A percentile compares a stretch with the other conserved stretches of the same genome.
phyloP scores from a whole-genome alignment of 805 yeast genomes.

The Babjeviella inositovora region DNA sequence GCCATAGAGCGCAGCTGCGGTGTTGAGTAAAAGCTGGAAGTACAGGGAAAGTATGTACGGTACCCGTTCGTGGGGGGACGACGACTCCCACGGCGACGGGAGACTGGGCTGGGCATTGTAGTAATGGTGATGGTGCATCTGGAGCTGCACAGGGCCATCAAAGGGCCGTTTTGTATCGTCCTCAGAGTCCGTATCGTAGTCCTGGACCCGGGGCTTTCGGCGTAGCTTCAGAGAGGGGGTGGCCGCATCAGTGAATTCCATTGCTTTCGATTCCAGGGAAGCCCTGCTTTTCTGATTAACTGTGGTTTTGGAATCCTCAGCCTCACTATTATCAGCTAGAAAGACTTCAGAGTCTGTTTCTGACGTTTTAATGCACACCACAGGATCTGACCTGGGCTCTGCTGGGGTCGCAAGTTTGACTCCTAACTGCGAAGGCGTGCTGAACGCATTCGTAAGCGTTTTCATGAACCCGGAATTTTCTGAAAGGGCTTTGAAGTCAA shows the following conservation, averaged over 20 bases:
- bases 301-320: conserved; percentile 1
- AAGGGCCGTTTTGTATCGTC: not conserved
- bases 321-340: conserved; percentile 1
- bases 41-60: conserved; percentile 49
- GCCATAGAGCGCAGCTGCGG: conserved; percentile 24
- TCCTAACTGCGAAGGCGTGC: no score
- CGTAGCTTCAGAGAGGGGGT: conserved; percentile 4
- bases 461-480: no score
- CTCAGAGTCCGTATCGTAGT: conserved; percentile 3
- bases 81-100: conserved; percentile 47
- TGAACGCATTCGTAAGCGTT: no score
- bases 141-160: conserved; percentile 8
- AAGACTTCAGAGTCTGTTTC: conserved; percentile 2
- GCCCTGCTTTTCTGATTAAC: not conserved
- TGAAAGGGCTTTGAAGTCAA: no score
- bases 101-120: conserved; percentile 12
- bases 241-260: conserved; percentile 1
- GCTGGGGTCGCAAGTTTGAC: no score
- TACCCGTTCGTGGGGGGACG: conserved; percentile 31
- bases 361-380: conserved; percentile 3
- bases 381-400: no score
- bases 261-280: conserved; percentile 1
- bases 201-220: conserved; percentile 2
- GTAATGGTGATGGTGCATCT: conserved; percentile 31
- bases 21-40: conserved; percentile 37